phyloP scores from a whole-genome alignment of 805 yeast genomes.

The Saccharomycopsis sp. region DNA sequence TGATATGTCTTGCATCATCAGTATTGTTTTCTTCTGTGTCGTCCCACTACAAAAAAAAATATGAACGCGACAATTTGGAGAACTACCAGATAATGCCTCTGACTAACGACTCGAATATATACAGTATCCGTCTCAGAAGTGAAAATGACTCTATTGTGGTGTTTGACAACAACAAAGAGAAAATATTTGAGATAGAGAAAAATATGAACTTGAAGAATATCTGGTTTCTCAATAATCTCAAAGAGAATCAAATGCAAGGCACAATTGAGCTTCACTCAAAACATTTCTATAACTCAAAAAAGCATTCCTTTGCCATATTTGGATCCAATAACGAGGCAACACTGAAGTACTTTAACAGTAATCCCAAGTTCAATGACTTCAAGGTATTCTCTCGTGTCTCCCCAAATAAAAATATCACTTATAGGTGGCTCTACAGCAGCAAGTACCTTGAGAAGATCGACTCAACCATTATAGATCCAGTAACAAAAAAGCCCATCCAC shows the following conservation, averaged over 20 bases:
- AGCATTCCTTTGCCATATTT: constrained; percentile 2
- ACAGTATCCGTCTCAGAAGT: constrained; percentile 3
- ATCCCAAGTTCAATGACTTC: constrained; percentile 7
- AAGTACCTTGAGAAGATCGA: constrained; percentile 16
- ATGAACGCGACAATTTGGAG: constrained; percentile 6
- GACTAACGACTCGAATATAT: constrained; percentile 4
- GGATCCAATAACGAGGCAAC: not conserved
- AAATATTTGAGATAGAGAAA: constrained; percentile 3
- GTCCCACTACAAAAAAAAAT: constrained; percentile 8
- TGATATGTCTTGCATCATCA: constrained; percentile 3
- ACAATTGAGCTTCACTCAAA: constrained; percentile 7
- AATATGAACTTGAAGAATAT: constrained; percentile 1
- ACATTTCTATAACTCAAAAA: not conserved
- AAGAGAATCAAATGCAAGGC: not conserved
- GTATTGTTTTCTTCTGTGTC: constrained; percentile 13
- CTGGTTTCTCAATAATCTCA: constrained; percentile 10
- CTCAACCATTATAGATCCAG: not conserved
- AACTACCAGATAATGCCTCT: constrained; percentile 13
- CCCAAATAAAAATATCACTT: not conserved
- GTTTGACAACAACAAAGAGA: not conserved
- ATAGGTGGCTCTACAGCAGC: constrained; percentile 13
- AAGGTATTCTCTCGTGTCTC: not conserved
- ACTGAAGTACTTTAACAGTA: constrained; percentile 5
- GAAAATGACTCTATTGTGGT: not conserved
- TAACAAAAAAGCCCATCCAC: constrained; percentile 1